These are phyloP conservation scores for Tillandsia leiboldiana DNA, from an alignment of 176 grass and related monocot genomes.

Conservation along the genomic window DNA sequence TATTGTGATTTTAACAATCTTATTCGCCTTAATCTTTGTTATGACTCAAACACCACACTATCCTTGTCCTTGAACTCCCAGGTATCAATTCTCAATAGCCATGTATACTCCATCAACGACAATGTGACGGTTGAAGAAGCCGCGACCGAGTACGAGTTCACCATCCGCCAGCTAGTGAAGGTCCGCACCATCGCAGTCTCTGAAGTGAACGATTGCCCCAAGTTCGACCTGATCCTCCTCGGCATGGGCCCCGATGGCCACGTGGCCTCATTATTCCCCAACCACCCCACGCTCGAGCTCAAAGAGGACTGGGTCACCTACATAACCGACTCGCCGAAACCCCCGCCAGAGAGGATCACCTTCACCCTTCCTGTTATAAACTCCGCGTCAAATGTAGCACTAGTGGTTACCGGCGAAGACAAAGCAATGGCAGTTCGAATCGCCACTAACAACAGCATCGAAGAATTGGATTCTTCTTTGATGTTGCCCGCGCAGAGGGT, in stretches of 20 bases:
- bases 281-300: slow-evolving; percentile 42
- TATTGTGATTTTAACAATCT: neutral
- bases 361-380: slow-evolving; percentile 88
- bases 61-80: slow-evolving; percentile 2
- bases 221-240: slow-evolving; percentile 75
- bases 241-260: slow-evolving; percentile 62
- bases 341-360: slow-evolving; percentile 83
- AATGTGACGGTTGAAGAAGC: slow-evolving; percentile 61
- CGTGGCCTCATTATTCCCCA: slow-evolving; percentile 71
- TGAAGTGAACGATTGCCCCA: slow-evolving; percentile 63
- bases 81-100: slow-evolving; percentile 55
- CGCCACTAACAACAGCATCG: slow-evolving; percentile 20
- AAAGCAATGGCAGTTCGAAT: slow-evolving; percentile 31
- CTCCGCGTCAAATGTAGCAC: slow-evolving; percentile 69
- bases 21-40: neutral
- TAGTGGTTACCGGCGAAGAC: slow-evolving; percentile 46
- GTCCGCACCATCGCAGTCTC: slow-evolving; percentile 58
- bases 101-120: slow-evolving; percentile 84
- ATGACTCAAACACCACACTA: neutral
- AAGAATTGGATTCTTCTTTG: slow-evolving; percentile 11
- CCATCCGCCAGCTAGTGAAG: slow-evolving; percentile 80
- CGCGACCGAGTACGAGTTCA: slow-evolving; percentile 64
- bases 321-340: slow-evolving; percentile 60
- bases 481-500: slow-evolving; percentile 49
- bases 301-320: slow-evolving; percentile 79